Conservation (phyloP, 1,284 basidiomycete genomes). For the Clitocybe nebularis region DNA sequence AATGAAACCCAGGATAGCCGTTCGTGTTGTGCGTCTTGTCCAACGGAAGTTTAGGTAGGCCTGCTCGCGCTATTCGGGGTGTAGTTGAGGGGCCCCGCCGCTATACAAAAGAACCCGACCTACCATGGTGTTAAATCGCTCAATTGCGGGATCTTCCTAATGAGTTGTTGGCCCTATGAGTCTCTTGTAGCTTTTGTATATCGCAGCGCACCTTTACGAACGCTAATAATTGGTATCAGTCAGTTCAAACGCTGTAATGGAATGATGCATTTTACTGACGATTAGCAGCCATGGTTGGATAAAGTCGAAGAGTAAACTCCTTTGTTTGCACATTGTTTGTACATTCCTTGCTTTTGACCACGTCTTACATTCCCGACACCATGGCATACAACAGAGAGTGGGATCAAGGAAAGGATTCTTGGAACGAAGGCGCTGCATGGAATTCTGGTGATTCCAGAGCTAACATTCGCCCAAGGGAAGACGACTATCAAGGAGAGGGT, state of each 20-base stretch:
- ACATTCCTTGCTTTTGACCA: constrained; percentile 14
- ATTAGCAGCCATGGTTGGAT: constrained; percentile 41
- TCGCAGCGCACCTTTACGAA: constrained; percentile 27
- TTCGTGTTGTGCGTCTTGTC: constrained; percentile 57
- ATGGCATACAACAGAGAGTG: constrained; percentile 81
- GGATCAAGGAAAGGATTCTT: constrained; percentile 70
- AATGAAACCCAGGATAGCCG: constrained; percentile 42
- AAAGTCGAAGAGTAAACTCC: constrained; percentile 20
- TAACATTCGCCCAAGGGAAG: constrained; percentile 53
- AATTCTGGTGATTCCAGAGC: constrained; percentile 32
- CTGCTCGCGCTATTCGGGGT: constrained; percentile 61
- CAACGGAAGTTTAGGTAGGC: constrained; percentile 78
- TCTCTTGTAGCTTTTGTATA: no score
- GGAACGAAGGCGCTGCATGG: constrained; percentile 44
- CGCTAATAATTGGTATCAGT: constrained; percentile 21
- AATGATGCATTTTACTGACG: constrained; percentile 30
- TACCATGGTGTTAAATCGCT: constrained; percentile 79
- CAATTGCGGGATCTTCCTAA: constrained; percentile 76
- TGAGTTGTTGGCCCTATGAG: constrained; percentile 7
- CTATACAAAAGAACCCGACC: no score
- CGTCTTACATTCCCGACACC: constrained; percentile 15
- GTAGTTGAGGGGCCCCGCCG: no score
- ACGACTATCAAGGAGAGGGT: constrained; percentile 63
- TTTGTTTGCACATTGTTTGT: constrained; percentile 36
- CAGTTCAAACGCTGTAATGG: constrained; percentile 9